Evolutionary conservation across 177 flowering plant genomes (phyloP).

Genomic region (Vitis hybrid): DNA sequence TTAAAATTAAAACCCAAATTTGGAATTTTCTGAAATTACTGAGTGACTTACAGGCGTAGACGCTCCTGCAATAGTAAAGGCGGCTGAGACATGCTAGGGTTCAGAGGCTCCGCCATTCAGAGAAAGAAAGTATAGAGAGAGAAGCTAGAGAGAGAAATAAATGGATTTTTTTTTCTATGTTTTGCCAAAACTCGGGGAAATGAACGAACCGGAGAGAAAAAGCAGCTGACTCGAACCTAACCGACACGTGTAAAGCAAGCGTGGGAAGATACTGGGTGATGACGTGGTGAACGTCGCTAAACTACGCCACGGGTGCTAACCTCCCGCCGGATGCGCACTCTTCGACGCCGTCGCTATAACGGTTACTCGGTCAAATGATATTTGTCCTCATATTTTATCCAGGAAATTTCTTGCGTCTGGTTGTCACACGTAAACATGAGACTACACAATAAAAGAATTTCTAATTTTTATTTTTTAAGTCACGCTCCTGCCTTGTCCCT

Average conservation of each 20-base stretch:
- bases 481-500: too few species aligned
- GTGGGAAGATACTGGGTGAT: not conserved
- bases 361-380: not conserved
- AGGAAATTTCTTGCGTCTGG: not conserved
- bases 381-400: not conserved
- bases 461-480: too few species aligned
- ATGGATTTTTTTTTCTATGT: not conserved
- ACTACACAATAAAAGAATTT: not conserved
- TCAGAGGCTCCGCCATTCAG: conserved; percentile 27
- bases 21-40: not conserved
- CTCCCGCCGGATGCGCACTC: not conserved
- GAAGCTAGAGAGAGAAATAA: not conserved
- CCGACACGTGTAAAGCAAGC: conserved; percentile 11
- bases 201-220: conserved; percentile 9
- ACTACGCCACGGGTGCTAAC: not conserved
- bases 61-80: conserved; percentile 4
- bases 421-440: not conserved
- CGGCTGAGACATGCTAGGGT: conserved; percentile 26
- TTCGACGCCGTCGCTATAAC: not conserved
- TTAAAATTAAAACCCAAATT: too few species aligned
- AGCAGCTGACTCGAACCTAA: conserved; percentile 13
- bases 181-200: conserved; percentile 14
- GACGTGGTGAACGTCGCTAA: conserved; percentile 11
- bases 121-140: not conserved
- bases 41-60: conserved; percentile 5